Percentiles rank a stretch among this genome's conserved stretches.
Conservation (phyloP, 2,329 filamentous ascomycete genomes). For the Lachnellula willkommii region DNA sequence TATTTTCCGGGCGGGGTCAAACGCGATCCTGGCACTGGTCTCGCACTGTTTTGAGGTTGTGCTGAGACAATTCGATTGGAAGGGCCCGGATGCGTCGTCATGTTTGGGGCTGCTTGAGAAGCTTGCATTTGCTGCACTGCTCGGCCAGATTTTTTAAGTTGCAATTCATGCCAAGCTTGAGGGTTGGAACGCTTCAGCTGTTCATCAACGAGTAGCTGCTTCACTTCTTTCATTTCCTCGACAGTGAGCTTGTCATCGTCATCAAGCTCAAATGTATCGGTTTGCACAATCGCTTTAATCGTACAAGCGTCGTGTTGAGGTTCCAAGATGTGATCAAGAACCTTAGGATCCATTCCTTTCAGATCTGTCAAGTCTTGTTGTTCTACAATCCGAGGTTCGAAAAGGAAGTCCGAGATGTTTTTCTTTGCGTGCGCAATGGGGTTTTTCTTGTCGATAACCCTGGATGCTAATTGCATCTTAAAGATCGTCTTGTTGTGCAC, state of each 20-base stretch:
- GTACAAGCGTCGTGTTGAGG: slow-evolving; percentile 38
- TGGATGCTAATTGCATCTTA: slow-evolving; percentile 73
- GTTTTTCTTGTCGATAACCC: slow-evolving; percentile 80
- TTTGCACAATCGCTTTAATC: slow-evolving; percentile 56
- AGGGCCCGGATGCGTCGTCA: too few species aligned
- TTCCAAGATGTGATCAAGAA: slow-evolving; percentile 59
- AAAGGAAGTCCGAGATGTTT: slow-evolving; percentile 51
- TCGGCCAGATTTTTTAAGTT: background rate
- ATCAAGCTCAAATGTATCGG: slow-evolving; percentile 68
- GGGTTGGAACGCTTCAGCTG: slow-evolving; percentile 26
- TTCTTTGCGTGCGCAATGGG: slow-evolving; percentile 61
- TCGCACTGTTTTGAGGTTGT: too few species aligned
- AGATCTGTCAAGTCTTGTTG: slow-evolving; percentile 49
- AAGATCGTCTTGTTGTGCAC: slow-evolving; percentile 71
- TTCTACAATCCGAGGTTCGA: slow-evolving; percentile 46
- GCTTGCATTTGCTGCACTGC: too few species aligned
- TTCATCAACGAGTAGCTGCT: slow-evolving; percentile 37
- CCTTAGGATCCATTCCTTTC: slow-evolving; percentile 52
- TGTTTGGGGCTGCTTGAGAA: too few species aligned
- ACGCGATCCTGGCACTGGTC: too few species aligned
- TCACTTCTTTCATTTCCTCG: slow-evolving; percentile 55
- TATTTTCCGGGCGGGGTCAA: too few species aligned
- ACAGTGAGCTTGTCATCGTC: slow-evolving; percentile 57
- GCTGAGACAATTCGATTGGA: too few species aligned
- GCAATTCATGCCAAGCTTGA: slow-evolving; percentile 4